These are phyloP conservation scores for Syncephalastrum racemosum DNA, from an alignment of 371 early-diverging fungal species.

Conservation along the genomic window DNA sequence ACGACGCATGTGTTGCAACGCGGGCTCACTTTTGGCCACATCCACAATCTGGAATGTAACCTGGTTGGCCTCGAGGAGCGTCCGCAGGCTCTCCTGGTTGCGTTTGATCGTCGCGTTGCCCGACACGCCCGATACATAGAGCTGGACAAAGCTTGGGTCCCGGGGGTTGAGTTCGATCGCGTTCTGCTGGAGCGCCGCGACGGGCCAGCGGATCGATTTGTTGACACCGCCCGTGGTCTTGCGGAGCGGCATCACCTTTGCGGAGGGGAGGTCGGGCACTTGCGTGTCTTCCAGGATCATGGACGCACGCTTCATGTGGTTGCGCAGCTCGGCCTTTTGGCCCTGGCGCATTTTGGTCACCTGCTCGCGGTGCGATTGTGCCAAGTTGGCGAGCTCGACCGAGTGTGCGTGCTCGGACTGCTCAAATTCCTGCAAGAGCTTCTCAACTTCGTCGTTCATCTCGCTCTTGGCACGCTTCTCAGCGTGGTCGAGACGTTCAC, in stretches of 20 bases:
- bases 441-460: slow-evolving; percentile 46
- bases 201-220: slow-evolving; percentile 24
- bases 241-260: slow-evolving; percentile 14
- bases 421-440: slow-evolving; percentile 47
- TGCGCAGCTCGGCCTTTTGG: slow-evolving; percentile 26
- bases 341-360: slow-evolving; percentile 34
- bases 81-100: slow-evolving; percentile 30
- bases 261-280: not conserved
- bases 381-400: slow-evolving; percentile 33
- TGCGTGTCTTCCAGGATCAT: slow-evolving; percentile 8
- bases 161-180: slow-evolving; percentile 20
- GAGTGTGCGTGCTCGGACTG: slow-evolving; percentile 50
- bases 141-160: slow-evolving; percentile 29
- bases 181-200: slow-evolving; percentile 6
- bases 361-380: slow-evolving; percentile 40
- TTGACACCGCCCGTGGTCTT: slow-evolving; percentile 16
- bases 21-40: slow-evolving; percentile 39
- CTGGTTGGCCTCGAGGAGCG: slow-evolving; percentile 15
- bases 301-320: slow-evolving; percentile 14
- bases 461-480: slow-evolving; percentile 39
- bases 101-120: slow-evolving; percentile 32
- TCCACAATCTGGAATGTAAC: slow-evolving; percentile 33
- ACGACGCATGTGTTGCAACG: slow-evolving; percentile 39
- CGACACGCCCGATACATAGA: slow-evolving; percentile 37
- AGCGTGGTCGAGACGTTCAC: slow-evolving; percentile 28